These are phyloP conservation scores for Stephania japonica DNA, from an alignment of 164 flowering plant species.

Conservation along the genomic window DNA sequence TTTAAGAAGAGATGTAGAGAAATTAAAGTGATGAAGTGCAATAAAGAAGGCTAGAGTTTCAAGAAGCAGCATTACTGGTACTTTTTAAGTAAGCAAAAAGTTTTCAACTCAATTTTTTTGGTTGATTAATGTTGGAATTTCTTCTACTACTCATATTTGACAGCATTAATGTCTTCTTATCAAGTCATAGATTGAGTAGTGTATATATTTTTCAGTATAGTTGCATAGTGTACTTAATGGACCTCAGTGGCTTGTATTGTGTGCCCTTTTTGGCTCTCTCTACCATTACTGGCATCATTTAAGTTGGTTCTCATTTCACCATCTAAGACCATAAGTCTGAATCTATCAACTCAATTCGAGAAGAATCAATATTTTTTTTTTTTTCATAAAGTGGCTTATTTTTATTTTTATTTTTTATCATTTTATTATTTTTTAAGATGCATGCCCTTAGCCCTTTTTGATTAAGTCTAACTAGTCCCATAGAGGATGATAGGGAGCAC, in stretches of 20 bases:
- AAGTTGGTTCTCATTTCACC: background rate
- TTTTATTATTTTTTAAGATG: no score
- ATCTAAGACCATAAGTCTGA: slow-evolving; percentile 1
- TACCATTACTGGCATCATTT: background rate
- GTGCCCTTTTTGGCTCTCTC: slow-evolving; percentile 8
- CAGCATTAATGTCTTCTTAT: background rate
- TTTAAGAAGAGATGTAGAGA: background rate
- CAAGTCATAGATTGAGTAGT: background rate
- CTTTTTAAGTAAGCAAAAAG: background rate
- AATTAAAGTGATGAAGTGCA: background rate
- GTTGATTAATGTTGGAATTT: background rate
- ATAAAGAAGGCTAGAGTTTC: background rate
- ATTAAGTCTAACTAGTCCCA: no score
- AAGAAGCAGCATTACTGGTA: background rate
- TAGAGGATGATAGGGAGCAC: no score
- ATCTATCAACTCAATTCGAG: background rate
- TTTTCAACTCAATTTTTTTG: background rate
- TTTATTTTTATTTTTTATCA: no score
- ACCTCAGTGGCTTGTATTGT: slow-evolving; percentile 13
- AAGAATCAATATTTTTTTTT: background rate
- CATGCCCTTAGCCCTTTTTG: no score
- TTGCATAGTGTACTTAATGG: slow-evolving; percentile 2
- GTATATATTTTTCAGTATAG: no score
- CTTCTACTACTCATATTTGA: background rate
- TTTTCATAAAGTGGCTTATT: no score